A percentile compares a stretch with the other conserved stretches of the same genome.
Evolutionary conservation across 306 rosid genomes (phyloP).

Genomic region (Senna tora): DNA sequence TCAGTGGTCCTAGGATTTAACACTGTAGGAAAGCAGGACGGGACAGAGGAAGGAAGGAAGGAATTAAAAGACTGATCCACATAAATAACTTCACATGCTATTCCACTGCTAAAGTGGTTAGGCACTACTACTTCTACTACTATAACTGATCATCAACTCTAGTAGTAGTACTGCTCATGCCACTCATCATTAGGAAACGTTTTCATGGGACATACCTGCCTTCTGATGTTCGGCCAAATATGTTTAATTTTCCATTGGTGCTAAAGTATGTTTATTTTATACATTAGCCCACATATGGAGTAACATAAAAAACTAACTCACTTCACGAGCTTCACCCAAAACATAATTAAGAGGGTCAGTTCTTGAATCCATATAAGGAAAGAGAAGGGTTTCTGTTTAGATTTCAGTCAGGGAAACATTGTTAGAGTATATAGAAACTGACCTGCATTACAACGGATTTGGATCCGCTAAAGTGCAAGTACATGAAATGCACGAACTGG

Average conservation of each 20-base stretch:
- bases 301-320: too few relatives aligned
- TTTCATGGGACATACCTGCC: constrained; percentile 3
- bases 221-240: neutral
- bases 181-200: constrained; percentile 11
- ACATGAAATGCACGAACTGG: too few relatives aligned
- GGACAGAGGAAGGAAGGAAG: neutral
- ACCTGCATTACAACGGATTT: neutral
- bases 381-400: neutral
- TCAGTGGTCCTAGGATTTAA: constrained; percentile 1
- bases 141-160: neutral
- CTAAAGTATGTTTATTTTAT: too few relatives aligned
- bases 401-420: neutral
- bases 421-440: neutral
- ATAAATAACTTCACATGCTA: constrained; percentile 11
- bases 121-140: neutral
- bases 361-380: neutral
- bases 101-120: constrained; percentile 16
- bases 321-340: too few relatives aligned
- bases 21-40: neutral
- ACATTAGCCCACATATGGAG: too few relatives aligned
- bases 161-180: neutral
- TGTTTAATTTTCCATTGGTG: neutral
- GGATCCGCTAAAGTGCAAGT: too few relatives aligned
- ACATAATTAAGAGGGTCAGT: too few relatives aligned
- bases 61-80: constrained; percentile 3